Evolutionary conservation across 306 rosid species (phyloP), one percentile per base, ranked within the genome.

Genomic region (Sicyos baderoa): DNA sequence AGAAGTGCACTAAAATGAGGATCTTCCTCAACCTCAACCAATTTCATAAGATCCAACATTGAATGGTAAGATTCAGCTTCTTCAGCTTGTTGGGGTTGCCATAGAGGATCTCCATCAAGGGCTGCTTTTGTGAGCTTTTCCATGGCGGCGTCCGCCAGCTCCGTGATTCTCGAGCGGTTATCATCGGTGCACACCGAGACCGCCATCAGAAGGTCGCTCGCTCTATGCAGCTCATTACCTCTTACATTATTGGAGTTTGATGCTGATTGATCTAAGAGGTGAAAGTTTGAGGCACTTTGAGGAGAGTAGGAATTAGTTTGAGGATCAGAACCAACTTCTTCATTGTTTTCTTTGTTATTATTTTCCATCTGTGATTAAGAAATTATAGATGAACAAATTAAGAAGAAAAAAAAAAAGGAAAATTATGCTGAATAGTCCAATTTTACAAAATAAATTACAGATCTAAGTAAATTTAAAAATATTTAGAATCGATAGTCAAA

Each of bases 111-210:
- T 23, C 74, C 65, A 10, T 47, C 63, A 35, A 76, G 1, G 42
- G 82, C 79, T 16, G 76, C 4, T 56, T 55, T 78, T 2, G 29
- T 64, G n/a, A 91, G 79, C 78, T 91, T 95, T 51, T 91, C 89
- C 95, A 89, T 80, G 9, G 96, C 94, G 0, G 84, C 84, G 8
- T 74, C 77, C 5, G 86, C 95, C 6, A 89, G 82, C 79, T 86
- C 86, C 40, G 75, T 56, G 17, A 89, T 84, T 76, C 75, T 75
- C 5, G 74, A 71, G 54, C 76, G 88, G 14, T 89, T 85, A 4
- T 72, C 80, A 23, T 87, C 84, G 5, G 76, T 66, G 47, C 80
- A 79, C 18, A 78, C 80, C 49, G 84, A 74, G 7, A 84, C 68
- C 3, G 95, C 81, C 75, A 89, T 79, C 12, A 87, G 54, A 52